Evolutionary conservation across 352 stramenopile species (phyloP).

Genomic region (Phytopythium helicoides): DNA sequence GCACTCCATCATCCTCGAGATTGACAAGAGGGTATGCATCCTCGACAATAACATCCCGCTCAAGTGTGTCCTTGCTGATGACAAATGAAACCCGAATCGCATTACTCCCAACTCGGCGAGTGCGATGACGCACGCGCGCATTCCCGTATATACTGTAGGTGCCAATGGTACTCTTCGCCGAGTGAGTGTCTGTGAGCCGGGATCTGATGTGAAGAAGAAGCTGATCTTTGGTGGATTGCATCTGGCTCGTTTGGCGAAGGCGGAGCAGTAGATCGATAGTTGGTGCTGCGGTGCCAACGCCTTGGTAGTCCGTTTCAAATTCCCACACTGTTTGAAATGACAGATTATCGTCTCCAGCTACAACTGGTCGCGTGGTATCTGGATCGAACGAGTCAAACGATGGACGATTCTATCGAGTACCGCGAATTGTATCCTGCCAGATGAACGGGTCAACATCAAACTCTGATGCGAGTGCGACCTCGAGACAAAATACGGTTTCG

Average conservation of each 20-base stretch:
- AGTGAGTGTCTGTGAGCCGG: neutral
- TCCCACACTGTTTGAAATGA: too few relatives aligned
- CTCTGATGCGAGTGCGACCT: too few relatives aligned
- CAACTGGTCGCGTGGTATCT: too few relatives aligned
- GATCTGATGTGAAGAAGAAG: constrained; percentile 22
- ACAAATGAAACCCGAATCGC: neutral
- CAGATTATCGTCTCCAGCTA: too few relatives aligned
- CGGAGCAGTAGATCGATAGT: constrained; percentile 27
- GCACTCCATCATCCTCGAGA: neutral
- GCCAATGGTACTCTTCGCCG: constrained; percentile 14
- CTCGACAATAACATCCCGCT: constrained; percentile 1
- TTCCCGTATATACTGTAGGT: constrained; percentile 31
- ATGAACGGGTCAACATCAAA: too few relatives aligned
- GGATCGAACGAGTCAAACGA: too few relatives aligned
- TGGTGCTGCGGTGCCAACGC: neutral
- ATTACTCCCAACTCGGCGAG: neutral
- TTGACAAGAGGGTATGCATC: constrained; percentile 1
- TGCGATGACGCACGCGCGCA: constrained; percentile 11
- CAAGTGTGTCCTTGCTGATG: neutral
- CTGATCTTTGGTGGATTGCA: constrained; percentile 19
- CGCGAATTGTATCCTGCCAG: too few relatives aligned
- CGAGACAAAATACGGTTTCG: too few relatives aligned
- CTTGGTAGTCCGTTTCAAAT: too few relatives aligned
- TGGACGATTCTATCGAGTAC: too few relatives aligned
- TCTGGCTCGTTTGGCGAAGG: constrained; percentile 32